Base-by-base conservation (phyloP, 2,329 filamentous ascomycete genomes). In the Pyrenochaeta sp. region DNA sequence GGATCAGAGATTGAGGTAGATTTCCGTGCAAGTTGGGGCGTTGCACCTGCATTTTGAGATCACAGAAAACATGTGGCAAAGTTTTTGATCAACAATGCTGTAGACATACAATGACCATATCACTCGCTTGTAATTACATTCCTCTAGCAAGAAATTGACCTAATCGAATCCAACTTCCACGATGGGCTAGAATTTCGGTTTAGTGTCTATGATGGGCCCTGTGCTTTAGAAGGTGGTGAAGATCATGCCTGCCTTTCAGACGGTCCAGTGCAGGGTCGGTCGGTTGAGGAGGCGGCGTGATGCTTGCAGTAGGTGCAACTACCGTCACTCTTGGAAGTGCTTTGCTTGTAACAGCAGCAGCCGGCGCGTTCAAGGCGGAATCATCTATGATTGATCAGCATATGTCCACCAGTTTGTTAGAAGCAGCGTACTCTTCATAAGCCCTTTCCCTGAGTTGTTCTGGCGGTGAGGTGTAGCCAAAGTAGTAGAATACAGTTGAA, bases 21-120 rank as follows among this genome's bases (percentile, higher is more conserved):
- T 36, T 41, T 48, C 40, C 36, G 45, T 17, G 45, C 45, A 41
- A 23, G 29, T 48, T 48, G 45, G 45, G 32, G 40, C 10, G 40
- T 35, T 32, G 45, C 45, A 41, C 45, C 45, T 17, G 17, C 33
- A 49, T 46, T 37, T 35, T 55, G 29, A 39, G 23, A 9, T 27
- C 4, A 27, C 4, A 27, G 23, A 27, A 9, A 27, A 27, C 23
- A 27, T 4, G 23, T 27, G 23, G 23, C 23, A 27, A 27, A 27
- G 4, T 27, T 27, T 27, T 27, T 27, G 4, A 9, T 27, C 9
- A 27, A 27, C 23, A 27, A 9, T 27, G 9, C 23, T 27, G 9
- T 27, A 27, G 23, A 27, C 9, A 27, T 9, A 27, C 23, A 27
- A 27, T 27, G 9, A 27, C 9, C 23, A 9, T 27, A 27, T 27